Evolutionary conservation across 768 basidiomycete genomes (phyloP).

Genomic region (Sarcodon aspratus): DNA sequence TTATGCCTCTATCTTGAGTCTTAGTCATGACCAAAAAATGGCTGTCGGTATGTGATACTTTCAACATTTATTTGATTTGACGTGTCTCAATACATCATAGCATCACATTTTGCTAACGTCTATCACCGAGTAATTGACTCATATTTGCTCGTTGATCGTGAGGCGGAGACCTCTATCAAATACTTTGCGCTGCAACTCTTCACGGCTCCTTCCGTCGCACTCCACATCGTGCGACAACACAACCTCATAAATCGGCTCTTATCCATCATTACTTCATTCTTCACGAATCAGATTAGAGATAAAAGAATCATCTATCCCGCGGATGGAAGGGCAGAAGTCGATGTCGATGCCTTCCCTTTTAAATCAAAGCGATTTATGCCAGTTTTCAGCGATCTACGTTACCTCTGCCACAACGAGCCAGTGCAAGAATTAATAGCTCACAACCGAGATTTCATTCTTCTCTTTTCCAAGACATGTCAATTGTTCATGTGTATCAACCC

Average conservation of each 20-base stretch:
- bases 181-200: slow-evolving; percentile 90
- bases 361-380: slow-evolving; percentile 95
- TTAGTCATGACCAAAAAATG: slow-evolving; percentile 65
- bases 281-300: slow-evolving; percentile 78
- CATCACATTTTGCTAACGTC: slow-evolving; percentile 72
- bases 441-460: slow-evolving; percentile 52
- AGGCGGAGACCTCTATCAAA: slow-evolving; percentile 91
- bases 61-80: neutral
- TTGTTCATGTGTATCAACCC: slow-evolving; percentile 93
- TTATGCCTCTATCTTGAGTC: slow-evolving; percentile 61
- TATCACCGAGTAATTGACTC: slow-evolving; percentile 85
- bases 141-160: slow-evolving; percentile 86
- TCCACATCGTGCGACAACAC: slow-evolving; percentile 65
- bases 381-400: slow-evolving; percentile 83
- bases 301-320: slow-evolving; percentile 46
- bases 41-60: slow-evolving; percentile 51
- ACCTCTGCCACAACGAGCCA: slow-evolving; percentile 69
- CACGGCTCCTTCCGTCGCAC: slow-evolving; percentile 79
- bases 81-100: slow-evolving; percentile 24
- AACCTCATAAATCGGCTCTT: slow-evolving; percentile 68
- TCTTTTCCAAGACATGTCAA: slow-evolving; percentile 69
- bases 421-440: slow-evolving; percentile 73
- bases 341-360: slow-evolving; percentile 82
- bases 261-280: slow-evolving; percentile 81
- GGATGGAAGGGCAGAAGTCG: slow-evolving; percentile 29